phyloP scores from a whole-genome alignment of 108 stramenopile species.

The Nitzschia sp. region DNA sequence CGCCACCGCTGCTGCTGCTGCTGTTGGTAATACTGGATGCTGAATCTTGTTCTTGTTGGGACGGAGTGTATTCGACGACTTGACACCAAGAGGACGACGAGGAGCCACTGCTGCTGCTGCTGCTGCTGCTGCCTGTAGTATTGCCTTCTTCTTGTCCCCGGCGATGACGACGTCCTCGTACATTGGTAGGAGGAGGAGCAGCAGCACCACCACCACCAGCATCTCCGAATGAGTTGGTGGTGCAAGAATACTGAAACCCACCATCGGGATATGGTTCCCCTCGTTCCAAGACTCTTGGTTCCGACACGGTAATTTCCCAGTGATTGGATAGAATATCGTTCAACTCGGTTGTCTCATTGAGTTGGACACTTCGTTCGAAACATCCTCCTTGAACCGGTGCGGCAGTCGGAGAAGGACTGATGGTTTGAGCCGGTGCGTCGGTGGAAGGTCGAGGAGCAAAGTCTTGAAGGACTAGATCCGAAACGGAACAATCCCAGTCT shows the following conservation, averaged over 20 bases:
- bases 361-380: not conserved
- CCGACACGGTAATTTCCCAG: not conserved
- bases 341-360: not conserved
- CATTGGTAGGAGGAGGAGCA: not conserved
- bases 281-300: not conserved
- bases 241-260: not conserved
- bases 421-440: not conserved
- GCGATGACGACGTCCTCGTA: not conserved
- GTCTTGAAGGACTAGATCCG: not conserved
- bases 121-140: too few species aligned
- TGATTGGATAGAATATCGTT: not conserved
- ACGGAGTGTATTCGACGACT: not conserved
- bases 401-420: not conserved
- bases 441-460: not conserved
- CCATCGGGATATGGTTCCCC: not conserved
- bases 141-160: not conserved
- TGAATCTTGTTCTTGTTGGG: not conserved
- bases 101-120: too few species aligned
- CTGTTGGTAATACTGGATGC: not conserved
- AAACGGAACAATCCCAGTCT: not conserved
- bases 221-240: not conserved
- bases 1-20: not conserved
- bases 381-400: not conserved
- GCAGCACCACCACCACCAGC: not conserved
- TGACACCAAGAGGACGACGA: not conserved